These are phyloP conservation scores for Lasiodiplodia gonubiensis DNA, from an alignment of 2,329 filamentous ascomycete genomes.

Conservation along the genomic window DNA sequence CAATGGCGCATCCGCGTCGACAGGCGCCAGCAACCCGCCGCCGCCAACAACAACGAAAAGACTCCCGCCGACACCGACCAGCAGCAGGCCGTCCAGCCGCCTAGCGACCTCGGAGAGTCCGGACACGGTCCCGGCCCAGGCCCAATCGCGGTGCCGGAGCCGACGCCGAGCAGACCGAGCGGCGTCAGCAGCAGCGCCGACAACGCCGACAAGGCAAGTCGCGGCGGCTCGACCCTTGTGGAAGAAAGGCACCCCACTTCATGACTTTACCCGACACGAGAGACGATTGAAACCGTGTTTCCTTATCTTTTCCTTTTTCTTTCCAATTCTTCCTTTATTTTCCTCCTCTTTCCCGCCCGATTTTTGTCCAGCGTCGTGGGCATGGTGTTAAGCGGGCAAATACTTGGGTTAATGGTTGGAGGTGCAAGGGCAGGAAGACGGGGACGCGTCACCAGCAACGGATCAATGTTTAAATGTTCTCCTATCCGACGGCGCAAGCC, in stretches of 20 bases:
- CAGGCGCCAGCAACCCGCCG: background rate
- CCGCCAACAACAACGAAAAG: background rate
- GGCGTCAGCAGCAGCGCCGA: constrained; percentile 1
- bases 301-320: background rate
- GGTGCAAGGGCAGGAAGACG: background rate
- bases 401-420: background rate
- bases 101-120: constrained; percentile 13
- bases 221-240: background rate
- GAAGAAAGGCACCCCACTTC: background rate
- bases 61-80: background rate
- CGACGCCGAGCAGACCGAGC: constrained; percentile 12
- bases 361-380: background rate
- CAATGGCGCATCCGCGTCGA: constrained; percentile 16
- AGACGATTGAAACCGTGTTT: background rate
- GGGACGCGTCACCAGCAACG: background rate
- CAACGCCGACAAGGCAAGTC: background rate
- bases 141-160: background rate
- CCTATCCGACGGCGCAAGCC: background rate
- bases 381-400: background rate
- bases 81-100: background rate
- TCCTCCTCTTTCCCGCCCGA: background rate
- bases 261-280: background rate
- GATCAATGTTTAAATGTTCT: background rate
- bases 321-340: background rate
- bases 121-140: background rate